Base-by-base conservation (phyloP, 2,329 filamentous ascomycete genomes). In the Alternaria brassicae region DNA sequence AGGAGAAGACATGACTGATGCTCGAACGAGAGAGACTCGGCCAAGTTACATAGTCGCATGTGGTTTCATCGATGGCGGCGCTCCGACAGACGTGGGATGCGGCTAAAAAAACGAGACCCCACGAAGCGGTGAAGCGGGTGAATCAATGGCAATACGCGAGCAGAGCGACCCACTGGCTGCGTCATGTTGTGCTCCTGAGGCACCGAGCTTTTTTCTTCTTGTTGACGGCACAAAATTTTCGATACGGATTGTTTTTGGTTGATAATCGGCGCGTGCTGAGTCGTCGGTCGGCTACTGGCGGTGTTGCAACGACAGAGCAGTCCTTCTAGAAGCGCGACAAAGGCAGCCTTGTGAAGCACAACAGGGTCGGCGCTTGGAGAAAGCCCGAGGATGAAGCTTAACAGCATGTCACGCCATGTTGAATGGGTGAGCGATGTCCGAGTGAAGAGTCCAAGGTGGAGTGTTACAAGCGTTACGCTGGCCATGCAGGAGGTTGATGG, bases 91-190 rank as follows among this genome's bases (percentile, higher is more conserved):
- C 66, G 66, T 64, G 62, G 61, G 66, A 71, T 70, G 71, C 65
- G 69, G 63, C 69, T 70, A 64, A 66, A 66, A 39, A 69, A 70
- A 58, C 34, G 56, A 61, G 53, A 67, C 60, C 62, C 67, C 67
- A 73, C 65, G 62, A 69, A 69, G 72, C 73, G 72, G 73, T 75
- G 72, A 74, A 58, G 57, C 53, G 50, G 68, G 60, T 67, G 63
- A 69, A 69, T 65, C 54, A 55, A 58, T 54, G 40, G 45, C n/a
- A 37, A 58, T 56, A 53, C 60, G 58, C 42, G 27, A 40, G 54
- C 23, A 44, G 30, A 23, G 23, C 19, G 53, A 21, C 56, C 66
- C 65, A 70, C 64, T 51, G 41, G 44, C 53, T 69, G 67, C 71
- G 66, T 73, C 69, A 71, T 71, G 61, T 60, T 44, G 53, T 55